phyloP scores from a whole-genome alignment of 176 grass and related monocot species.

The Poa annua region DNA sequence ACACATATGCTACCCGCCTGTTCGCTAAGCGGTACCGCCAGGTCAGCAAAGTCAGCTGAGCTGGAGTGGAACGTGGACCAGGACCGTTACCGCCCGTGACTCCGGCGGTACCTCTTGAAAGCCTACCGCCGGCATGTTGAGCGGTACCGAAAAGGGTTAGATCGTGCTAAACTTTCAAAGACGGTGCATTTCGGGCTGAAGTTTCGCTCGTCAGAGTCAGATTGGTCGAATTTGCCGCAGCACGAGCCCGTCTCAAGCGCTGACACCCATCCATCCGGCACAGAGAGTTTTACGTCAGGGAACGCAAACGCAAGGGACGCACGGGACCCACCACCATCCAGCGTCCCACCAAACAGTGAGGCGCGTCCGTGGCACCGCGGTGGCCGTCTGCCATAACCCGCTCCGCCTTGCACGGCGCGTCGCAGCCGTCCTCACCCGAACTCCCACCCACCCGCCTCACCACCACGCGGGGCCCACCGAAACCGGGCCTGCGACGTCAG shows the following conservation, averaged over 20 bases:
- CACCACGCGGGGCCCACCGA: not conserved
- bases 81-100: too few species aligned
- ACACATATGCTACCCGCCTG: too few species aligned
- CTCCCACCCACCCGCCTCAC: not conserved
- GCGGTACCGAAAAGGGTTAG: too few species aligned
- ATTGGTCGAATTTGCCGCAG: too few species aligned
- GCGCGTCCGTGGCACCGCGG: not conserved
- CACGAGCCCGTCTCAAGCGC: not conserved
- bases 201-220: too few species aligned
- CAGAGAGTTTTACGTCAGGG: not conserved
- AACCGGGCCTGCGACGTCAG: not conserved
- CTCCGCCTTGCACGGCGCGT: conserved; percentile 22
- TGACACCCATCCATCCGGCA: not conserved
- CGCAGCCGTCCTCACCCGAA: conserved; percentile 6
- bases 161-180: too few species aligned
- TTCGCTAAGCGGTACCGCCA: too few species aligned
- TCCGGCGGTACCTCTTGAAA: too few species aligned
- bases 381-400: not conserved
- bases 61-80: too few species aligned
- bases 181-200: too few species aligned
- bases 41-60: too few species aligned
- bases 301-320: not conserved
- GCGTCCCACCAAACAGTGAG: not conserved
- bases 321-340: not conserved
- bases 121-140: too few species aligned